phyloP scores from a whole-genome alignment of 2,329 filamentous ascomycete genomes.

The Sporothrix euskadiensis region DNA sequence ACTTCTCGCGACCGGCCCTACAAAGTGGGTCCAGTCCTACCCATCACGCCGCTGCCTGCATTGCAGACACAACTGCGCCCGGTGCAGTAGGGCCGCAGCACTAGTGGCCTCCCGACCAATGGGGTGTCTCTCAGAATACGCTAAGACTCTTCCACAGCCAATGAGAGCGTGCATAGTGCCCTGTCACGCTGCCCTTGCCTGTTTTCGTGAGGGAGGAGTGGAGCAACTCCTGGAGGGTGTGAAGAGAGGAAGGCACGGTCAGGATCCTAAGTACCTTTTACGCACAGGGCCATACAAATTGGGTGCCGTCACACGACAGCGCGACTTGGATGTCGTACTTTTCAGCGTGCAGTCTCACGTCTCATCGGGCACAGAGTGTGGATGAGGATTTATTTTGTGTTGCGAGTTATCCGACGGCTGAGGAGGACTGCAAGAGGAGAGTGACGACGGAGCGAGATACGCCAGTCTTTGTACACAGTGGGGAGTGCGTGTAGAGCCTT shows the following conservation, averaged over 20 bases:
- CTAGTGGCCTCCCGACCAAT: neutral
- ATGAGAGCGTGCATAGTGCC: neutral
- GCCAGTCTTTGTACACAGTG: constrained; percentile 6
- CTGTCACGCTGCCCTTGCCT: neutral
- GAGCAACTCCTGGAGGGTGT: neutral
- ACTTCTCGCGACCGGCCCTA: neutral
- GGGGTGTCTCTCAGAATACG: neutral
- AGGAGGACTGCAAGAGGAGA: neutral
- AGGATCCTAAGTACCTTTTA: neutral
- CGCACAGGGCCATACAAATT: neutral
- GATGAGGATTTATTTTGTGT: neutral
- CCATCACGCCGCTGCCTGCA: neutral
- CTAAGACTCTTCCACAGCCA: neutral
- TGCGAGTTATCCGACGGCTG: neutral
- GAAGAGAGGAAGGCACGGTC: neutral
- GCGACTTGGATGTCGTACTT: neutral
- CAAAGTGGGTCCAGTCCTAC: neutral
- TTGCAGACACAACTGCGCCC: neutral
- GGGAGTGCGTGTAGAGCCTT: neutral
- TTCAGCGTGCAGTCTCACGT: constrained; percentile 1
- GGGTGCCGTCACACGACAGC: neutral
- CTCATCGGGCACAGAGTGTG: constrained; percentile 9
- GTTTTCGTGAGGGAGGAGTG: constrained; percentile 1
- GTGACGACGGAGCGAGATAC: neutral
- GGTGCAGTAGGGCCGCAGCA: neutral